phyloP scores from a whole-genome alignment of 495 filamentous ascomycete species.

The Aspergillus avenaceus region DNA sequence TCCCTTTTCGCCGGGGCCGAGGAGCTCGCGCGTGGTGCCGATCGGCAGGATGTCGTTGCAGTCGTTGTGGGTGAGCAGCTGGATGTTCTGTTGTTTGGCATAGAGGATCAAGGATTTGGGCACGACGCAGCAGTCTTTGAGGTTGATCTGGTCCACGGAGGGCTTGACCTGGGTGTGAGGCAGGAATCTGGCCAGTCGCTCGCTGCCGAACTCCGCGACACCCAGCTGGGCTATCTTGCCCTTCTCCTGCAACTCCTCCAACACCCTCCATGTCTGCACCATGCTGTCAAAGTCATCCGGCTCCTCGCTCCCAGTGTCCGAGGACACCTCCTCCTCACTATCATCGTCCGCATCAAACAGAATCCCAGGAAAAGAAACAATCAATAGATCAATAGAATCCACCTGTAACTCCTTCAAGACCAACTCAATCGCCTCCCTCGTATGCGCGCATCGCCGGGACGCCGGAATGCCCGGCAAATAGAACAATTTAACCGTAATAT shows the following conservation, averaged over 20 bases:
- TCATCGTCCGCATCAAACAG: conserved; percentile 91
- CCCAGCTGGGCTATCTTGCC: conserved; percentile 73
- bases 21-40: conserved; percentile 76
- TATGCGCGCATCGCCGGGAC: conserved; percentile 58
- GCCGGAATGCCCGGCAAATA: conserved; percentile 70
- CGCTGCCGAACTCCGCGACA: conserved; percentile 83
- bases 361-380: conserved; percentile 89
- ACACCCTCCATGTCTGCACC: conserved; percentile 62
- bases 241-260: conserved; percentile 69
- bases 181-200: conserved; percentile 67
- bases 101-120: conserved; percentile 81
- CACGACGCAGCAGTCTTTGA: conserved; percentile 94
- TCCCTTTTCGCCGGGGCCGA: conserved; percentile 61
- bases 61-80: conserved; percentile 91
- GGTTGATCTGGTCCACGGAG: conserved; percentile 91
- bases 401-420: conserved; percentile 76
- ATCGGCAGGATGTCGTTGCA: conserved; percentile 84
- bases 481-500: conserved; percentile 93
- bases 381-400: conserved; percentile 76
- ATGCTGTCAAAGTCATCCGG: conserved; percentile 61
- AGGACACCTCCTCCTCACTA: conserved; percentile 61
- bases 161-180: conserved; percentile 67
- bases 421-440: conserved; percentile 69
- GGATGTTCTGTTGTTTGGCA: conserved; percentile 79
- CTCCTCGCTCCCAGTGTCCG: conserved; percentile 51